Percentiles rank a stretch among this genome's conserved stretches.
phyloP scores from a whole-genome alignment of 768 basidiomycete species.

The Boletus sp. region DNA sequence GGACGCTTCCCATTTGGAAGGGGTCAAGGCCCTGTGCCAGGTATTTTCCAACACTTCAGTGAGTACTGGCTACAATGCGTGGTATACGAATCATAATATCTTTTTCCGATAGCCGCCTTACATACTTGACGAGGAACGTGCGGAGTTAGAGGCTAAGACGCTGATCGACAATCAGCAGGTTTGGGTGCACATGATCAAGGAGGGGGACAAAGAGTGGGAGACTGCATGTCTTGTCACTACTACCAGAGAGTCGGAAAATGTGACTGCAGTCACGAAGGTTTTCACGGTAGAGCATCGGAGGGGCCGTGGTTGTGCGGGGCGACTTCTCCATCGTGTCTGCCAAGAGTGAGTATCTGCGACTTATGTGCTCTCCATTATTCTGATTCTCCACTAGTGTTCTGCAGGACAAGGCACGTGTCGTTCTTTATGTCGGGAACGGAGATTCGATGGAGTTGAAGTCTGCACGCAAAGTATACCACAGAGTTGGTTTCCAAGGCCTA shows the following conservation, averaged over 20 bases:
- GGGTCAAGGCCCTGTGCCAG: constrained; percentile 48
- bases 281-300: constrained; percentile 57
- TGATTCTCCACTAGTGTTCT: constrained; percentile 32
- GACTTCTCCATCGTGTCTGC: constrained; percentile 58
- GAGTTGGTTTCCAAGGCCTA: constrained; percentile 67
- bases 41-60: constrained; percentile 62
- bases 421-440: constrained; percentile 68
- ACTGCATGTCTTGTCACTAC: constrained; percentile 68
- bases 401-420: constrained; percentile 45
- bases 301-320: constrained; percentile 55
- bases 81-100: neutral
- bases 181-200: constrained; percentile 60
- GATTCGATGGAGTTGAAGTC: constrained; percentile 38
- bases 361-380: neutral
- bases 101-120: constrained; percentile 52
- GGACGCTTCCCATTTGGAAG: constrained; percentile 25
- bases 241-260: constrained; percentile 55
- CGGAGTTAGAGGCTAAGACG: constrained; percentile 48
- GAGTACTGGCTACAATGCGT: constrained; percentile 20
- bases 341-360: constrained; percentile 41
- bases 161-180: constrained; percentile 47
- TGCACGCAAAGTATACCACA: constrained; percentile 55
- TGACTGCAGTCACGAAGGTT: constrained; percentile 72
- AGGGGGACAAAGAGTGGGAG: constrained; percentile 26
- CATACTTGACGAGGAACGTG: constrained; percentile 39